Base-by-base conservation (phyloP, 73 alveolate species). In the Breviolum minutum region DNA sequence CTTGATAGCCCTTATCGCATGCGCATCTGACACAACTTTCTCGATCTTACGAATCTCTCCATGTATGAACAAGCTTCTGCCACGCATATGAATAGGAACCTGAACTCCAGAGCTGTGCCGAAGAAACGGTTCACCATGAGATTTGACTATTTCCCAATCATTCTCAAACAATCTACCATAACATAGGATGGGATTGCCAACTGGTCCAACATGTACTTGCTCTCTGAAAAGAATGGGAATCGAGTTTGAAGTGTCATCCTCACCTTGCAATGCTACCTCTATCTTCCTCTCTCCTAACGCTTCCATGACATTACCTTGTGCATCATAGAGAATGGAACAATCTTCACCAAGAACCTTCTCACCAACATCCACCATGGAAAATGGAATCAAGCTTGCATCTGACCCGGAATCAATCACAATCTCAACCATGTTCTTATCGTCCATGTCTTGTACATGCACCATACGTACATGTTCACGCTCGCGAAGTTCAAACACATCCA, bases 201-300 rank as follows among this genome's bases (percentile, higher is more conserved):
- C 82, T 8, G 82, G 82, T 71, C 82, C 82, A 71, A 5, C 82
- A 71, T 71, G 82, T 22, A 71, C 82, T 71, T 71, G 82, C 82
- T 71, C 82, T 71, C 82, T 13, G 26, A 71, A 71, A 19, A 71
- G 82, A 22, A 71, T 71, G n/a, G 82, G 82, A 7, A 22, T 22
- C 19, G n/a, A 8, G 5, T 8, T 22, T 13, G 30, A 22, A 22
- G 48, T 71, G 19, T 71, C 82, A 22, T 22, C 26, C 30, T 71
- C 82, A 20, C 82, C 40, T 71, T 22, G 82, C 10, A 71, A 32
- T 8, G 10, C 40, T 20, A 71, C 30, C 82, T 71, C 82, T 17
- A 22, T 22, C 82, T 71, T 71, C 32, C 82, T 71, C 32, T 71
- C 82, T 20, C 82, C 82, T 71, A 32, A n/a, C 1, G 40, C 82